Evolutionary conservation across 495 filamentous ascomycete species (phyloP), one percentile per base, ranked within the genome.

Genomic region (Daldinia loculata): DNA sequence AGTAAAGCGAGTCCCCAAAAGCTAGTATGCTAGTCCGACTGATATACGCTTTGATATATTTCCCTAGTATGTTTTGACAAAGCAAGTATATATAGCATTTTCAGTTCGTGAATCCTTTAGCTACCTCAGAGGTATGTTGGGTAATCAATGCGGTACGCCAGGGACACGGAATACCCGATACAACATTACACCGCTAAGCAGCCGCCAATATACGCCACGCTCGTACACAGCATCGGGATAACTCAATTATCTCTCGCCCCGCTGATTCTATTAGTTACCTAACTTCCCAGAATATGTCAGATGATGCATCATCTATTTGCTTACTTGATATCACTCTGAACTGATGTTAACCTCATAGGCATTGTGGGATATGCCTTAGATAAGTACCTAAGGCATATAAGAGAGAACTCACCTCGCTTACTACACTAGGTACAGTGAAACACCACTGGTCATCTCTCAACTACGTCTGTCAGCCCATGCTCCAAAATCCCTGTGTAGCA

Each of bases 391-490:
- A 36, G 34, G 34, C 34, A 36, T 36, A 36, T 36, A 36, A 4
- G 12, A 5, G 15, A 36, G 50, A 72, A 64, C 71, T 66, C 70
- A 79, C 79, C 55, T 78, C 62, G 22, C 72, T 76, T 15, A 81
- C 74, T 50, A 66, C 34, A 30, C 66, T 70, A 9, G 79, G 79
- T 8, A 75, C 79, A 43, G 74, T 77, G 43, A 81, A 81, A 27
- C 66, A 74, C 76, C 77, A 79, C 29, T 76, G 72, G 55, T 80
- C 77, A 19, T 80, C 76, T 67, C 74, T 74, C 56, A 77, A 36
- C 79, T 81, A 69, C 63, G 70, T 12, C 43, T 50, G 58, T 70
- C 36, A 70, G 67, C 63, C 61, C 39, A 63, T 32, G 34, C 17
- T 11, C 19, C 27, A 48, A n/a, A 43, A 15, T 34, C 43, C 51